Percentiles rank a stretch among this genome's conserved stretches.
Conservation (phyloP, 768 basidiomycete species). For the Agrocybe praecox region DNA sequence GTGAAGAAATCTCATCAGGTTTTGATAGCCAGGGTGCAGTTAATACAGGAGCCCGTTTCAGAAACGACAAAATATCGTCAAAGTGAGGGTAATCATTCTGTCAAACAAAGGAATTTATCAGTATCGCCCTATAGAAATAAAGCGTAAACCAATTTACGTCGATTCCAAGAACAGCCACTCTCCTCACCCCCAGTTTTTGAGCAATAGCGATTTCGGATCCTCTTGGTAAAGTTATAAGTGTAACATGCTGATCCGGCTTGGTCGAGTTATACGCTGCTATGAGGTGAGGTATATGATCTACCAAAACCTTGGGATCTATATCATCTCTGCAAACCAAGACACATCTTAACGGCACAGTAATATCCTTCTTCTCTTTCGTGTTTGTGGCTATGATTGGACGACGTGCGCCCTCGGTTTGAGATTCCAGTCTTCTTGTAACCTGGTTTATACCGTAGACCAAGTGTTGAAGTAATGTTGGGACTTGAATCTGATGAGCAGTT, state of each 20-base stretch:
- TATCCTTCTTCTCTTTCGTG: conserved; percentile 6
- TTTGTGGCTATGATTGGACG: conserved; percentile 21
- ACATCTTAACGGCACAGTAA: conserved; percentile 31
- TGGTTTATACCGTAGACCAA: conserved; percentile 75
- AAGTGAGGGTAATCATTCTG: conserved; percentile 13
- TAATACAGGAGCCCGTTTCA: conserved; percentile 55
- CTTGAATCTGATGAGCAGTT: neutral
- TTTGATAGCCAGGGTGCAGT: conserved; percentile 66
- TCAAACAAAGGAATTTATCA: neutral
- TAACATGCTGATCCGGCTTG: conserved; percentile 37
- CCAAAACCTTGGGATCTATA: conserved; percentile 68
- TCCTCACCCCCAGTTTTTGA: conserved; percentile 61
- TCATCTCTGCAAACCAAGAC: conserved; percentile 78
- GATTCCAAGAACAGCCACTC: conserved; percentile 67
- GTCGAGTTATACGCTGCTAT: conserved; percentile 76
- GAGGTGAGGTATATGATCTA: conserved; percentile 77
- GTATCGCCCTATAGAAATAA: neutral
- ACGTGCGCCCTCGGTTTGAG: conserved; percentile 41
- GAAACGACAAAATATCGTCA: conserved; percentile 26
- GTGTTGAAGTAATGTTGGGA: conserved; percentile 48
- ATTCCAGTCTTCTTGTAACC: conserved; percentile 75
- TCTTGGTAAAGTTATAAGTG: conserved; percentile 65
- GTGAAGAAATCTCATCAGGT: conserved; percentile 22
- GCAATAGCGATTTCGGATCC: conserved; percentile 68
- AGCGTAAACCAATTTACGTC: conserved; percentile 48